A percentile compares a stretch with the other conserved stretches of the same genome.
Conservation (phyloP, 2,329 filamentous ascomycete genomes). For the Fusarium buharicum region DNA sequence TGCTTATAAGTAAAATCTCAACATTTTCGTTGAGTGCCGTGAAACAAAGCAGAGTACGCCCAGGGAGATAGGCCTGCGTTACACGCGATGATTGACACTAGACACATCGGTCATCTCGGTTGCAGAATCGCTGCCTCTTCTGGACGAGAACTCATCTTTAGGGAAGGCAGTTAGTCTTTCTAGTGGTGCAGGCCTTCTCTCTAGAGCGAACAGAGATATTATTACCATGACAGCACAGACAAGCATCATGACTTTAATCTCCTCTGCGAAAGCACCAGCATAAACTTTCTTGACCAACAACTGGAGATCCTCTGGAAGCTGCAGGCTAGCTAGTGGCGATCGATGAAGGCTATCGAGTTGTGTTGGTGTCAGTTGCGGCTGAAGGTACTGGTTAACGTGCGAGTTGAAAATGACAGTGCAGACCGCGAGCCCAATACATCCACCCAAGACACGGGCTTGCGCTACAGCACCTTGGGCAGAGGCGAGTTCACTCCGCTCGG, state of each 20-base stretch:
- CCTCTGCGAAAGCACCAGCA: slow-evolving; percentile 57
- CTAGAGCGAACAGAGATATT: slow-evolving; percentile 57
- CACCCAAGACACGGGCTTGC: slow-evolving; percentile 69
- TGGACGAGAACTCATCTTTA: slow-evolving; percentile 45
- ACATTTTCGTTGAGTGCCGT: not conserved
- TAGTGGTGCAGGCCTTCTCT: slow-evolving; percentile 54
- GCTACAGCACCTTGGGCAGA: slow-evolving; percentile 69
- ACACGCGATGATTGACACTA: slow-evolving; percentile 38
- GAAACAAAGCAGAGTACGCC: not conserved
- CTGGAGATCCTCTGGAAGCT: slow-evolving; percentile 49
- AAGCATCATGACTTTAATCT: slow-evolving; percentile 60
- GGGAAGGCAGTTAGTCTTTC: slow-evolving; percentile 45
- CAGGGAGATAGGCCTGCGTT: not conserved
- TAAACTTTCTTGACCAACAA: slow-evolving; percentile 55
- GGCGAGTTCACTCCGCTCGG: slow-evolving; percentile 61
- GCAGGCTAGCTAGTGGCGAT: slow-evolving; percentile 54
- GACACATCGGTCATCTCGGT: slow-evolving; percentile 51
- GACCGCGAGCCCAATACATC: slow-evolving; percentile 66
- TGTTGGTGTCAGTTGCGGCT: slow-evolving; percentile 48
- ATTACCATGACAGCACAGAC: slow-evolving; percentile 57
- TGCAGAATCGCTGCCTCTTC: slow-evolving; percentile 52
- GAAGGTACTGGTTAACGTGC: slow-evolving; percentile 54
- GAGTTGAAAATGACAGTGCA: slow-evolving; percentile 69
- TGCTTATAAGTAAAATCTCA: not conserved
- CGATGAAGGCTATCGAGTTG: slow-evolving; percentile 58